A percentile compares a stretch with the other conserved stretches of the same genome.
These are phyloP conservation scores for Acidiella bohemica DNA, from an alignment of 495 filamentous ascomycete species.

Conservation along the genomic window DNA sequence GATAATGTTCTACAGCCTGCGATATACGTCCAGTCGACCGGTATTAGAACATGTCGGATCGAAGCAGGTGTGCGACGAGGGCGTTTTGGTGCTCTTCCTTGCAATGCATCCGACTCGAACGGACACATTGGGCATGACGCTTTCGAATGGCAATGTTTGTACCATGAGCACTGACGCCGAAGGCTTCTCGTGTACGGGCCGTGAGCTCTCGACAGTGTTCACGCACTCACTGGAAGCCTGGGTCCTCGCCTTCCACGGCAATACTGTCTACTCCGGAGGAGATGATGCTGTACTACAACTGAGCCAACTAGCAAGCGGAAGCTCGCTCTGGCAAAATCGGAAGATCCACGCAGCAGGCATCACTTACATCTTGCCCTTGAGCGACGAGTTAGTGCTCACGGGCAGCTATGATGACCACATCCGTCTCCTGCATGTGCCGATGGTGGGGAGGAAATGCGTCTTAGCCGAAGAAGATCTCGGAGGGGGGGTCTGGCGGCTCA, in stretches of 20 bases:
- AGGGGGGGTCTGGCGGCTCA: conserved; percentile 86
- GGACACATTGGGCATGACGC: conserved; percentile 47
- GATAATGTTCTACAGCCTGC: conserved; percentile 49
- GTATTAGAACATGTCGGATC: conserved; percentile 23
- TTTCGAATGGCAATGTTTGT: conserved; percentile 48
- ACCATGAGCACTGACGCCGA: too few species aligned
- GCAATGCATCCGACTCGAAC: conserved; percentile 49
- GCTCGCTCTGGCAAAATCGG: conserved; percentile 25
- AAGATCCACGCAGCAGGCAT: conserved; percentile 68
- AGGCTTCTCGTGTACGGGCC: conserved; percentile 5
- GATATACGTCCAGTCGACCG: conserved; percentile 2
- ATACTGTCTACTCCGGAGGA: conserved; percentile 47
- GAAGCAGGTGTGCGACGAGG: conserved; percentile 32
- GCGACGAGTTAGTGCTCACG: conserved; percentile 50
- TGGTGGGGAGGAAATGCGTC: conserved; percentile 24
- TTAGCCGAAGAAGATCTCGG: conserved; percentile 55
- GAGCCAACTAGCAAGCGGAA: conserved; percentile 11
- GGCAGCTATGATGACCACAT: conserved; percentile 88
- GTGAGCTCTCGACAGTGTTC: not conserved
- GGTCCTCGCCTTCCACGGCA: conserved; percentile 43
- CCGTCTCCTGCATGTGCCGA: conserved; percentile 36
- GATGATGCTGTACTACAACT: conserved; percentile 40
- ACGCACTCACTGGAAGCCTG: conserved; percentile 49
- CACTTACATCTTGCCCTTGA: conserved; percentile 66
- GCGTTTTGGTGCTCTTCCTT: conserved; percentile 54